Conservation (phyloP, 148 eudicot genomes). For the Vaccinium vitisidaea region DNA sequence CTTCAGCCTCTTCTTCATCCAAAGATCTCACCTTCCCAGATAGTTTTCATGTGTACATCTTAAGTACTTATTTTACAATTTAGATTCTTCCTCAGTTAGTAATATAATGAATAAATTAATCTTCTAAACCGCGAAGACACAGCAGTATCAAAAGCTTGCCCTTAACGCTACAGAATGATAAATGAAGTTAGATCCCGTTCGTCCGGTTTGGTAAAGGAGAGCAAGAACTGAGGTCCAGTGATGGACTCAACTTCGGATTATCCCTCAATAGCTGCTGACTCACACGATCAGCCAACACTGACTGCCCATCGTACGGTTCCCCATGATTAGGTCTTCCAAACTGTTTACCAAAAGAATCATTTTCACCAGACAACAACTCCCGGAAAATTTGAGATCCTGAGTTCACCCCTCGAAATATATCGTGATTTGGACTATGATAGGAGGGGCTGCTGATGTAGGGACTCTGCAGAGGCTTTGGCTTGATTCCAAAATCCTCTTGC, state of each 20-base stretch:
- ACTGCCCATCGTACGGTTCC: constrained; percentile 52
- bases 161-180: neutral
- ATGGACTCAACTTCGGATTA: constrained; percentile 54
- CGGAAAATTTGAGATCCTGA: constrained; percentile 50
- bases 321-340: constrained; percentile 43
- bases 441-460: constrained; percentile 50
- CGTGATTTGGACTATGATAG: constrained; percentile 54
- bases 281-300: constrained; percentile 69
- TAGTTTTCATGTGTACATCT: neutral
- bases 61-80: constrained; percentile 11
- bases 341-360: constrained; percentile 44
- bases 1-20: constrained; percentile 7
- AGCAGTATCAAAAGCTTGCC: neutral
- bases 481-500: constrained; percentile 55
- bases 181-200: constrained; percentile 15
- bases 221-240: constrained; percentile 53
- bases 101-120: constrained; percentile 3
- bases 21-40: neutral
- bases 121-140: neutral
- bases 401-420: constrained; percentile 57
- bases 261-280: constrained; percentile 75
- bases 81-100: constrained; percentile 7
- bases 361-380: constrained; percentile 38
- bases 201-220: constrained; percentile 40
- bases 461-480: constrained; percentile 53